Percentiles rank a stretch among this genome's conserved stretches.
Evolutionary conservation across 2,329 filamentous ascomycete species (phyloP).

Genomic region (Phialemonium atrogriseum): DNA sequence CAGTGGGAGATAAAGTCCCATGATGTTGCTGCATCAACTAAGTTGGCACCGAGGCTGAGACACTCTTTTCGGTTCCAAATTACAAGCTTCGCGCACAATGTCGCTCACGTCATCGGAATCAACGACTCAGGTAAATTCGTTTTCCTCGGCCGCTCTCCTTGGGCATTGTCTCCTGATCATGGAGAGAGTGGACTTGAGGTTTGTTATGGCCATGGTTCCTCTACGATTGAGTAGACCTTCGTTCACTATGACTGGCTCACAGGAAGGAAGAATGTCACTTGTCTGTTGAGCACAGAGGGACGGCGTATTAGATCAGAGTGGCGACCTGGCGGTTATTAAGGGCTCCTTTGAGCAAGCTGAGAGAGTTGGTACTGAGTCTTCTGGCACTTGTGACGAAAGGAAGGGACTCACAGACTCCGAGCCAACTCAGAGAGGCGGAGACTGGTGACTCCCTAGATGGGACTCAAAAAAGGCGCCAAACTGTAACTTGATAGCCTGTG

Average conservation of each 20-base stretch:
- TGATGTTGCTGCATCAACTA: too few relatives aligned
- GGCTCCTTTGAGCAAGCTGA: slow-evolving; percentile 16
- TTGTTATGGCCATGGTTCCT: not conserved
- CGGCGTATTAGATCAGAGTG: slow-evolving; percentile 15
- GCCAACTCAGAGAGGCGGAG: not conserved
- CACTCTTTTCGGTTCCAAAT: too few relatives aligned
- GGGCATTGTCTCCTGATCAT: slow-evolving; percentile 18
- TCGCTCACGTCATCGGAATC: slow-evolving; percentile 14
- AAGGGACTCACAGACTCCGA: too few relatives aligned
- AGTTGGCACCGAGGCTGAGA: too few relatives aligned
- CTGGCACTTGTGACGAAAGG: too few relatives aligned
- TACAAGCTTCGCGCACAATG: not conserved
- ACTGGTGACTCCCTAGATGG: too few relatives aligned
- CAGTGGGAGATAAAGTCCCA: not conserved
- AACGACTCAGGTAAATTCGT: slow-evolving; percentile 11
- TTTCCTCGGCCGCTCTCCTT: slow-evolving; percentile 17
- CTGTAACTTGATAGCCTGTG: too few relatives aligned
- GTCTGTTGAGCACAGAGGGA: slow-evolving; percentile 12
- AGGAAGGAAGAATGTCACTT: slow-evolving; percentile 12
- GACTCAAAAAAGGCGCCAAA: too few relatives aligned
- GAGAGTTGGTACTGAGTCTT: slow-evolving; percentile 3
- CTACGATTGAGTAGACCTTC: slow-evolving; percentile 17
- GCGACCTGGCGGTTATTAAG: slow-evolving; percentile 16
- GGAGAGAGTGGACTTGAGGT: not conserved
- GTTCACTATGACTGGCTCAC: slow-evolving; percentile 20